Evolutionary conservation across 306 rosid species (phyloP), one percentile per base, ranked within the genome.

Genomic region (Malus sylvestris): DNA sequence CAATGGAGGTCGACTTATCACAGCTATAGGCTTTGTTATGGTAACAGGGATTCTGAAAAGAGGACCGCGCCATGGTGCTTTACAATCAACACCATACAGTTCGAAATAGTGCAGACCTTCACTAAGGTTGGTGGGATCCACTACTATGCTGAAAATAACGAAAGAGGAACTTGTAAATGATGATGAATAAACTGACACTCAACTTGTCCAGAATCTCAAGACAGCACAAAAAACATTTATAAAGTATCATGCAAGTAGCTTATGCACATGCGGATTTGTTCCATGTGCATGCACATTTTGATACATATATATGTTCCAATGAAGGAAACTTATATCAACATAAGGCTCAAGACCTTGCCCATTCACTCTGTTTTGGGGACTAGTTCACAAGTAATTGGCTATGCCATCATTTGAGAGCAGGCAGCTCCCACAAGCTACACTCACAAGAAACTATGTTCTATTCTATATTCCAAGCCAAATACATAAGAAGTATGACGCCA

Each of bases 41-140:
- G 97, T 95, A 68, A 95, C 81, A 11, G 98, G 98, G 77, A 95
- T 85, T 87, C 97, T 88, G 85, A 95, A 95, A 44, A 95, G 89
- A 62, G 98, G 97, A n/a, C 98, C 98, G 18, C 96, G 97, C 97
- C 97, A 89, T 71, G 97, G 97, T 79, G 97, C 97, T 74, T 95
- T 95, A 88, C 93, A 92, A 76, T 95, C 97, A 82, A 92, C 71
- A 52, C 96, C 98, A 83, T 82, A 88, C 73, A 95, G 84, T 88
- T 95, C 98, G 79, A 78, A 88, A 80, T 89, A 95, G 85, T 95
- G 98, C 79, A 95, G 88, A 73, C 98, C 97, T 77, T 90, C 92
- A 67, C 86, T 59, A 67, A 95, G 92, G 81, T 81, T 86, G 71
- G 88, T 83, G 70, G 98, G 97, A 87, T 95, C 96, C 65, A 95